Evolutionary conservation across 345 rosid species (phyloP), one percentile per base, ranked within the genome.

Genomic region (Mallotus nudiflorus): DNA sequence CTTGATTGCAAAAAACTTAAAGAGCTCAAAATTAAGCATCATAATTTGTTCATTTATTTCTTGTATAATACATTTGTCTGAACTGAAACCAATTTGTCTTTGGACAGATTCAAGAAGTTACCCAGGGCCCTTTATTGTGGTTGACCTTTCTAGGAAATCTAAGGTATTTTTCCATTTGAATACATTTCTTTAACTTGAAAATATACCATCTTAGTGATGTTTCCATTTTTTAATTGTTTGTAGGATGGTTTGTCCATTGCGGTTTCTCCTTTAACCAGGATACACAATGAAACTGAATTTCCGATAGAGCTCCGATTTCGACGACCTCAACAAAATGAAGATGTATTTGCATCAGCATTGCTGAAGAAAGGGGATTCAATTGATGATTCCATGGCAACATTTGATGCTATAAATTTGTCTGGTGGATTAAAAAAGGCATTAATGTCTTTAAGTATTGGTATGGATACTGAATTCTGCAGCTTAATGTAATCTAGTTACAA

Each of bases 71-170:
- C 14, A 12, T 42, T 9, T 54, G 15, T 27, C 18, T 15, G 27
- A 61, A 61, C 10, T 61, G 65, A 37, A 20, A 48, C 29, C 31
- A 42, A 0, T 52, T 64, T 9, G 11, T 76, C 54, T 69, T 81
- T 76, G 46, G 78, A 58, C 88, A 93, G 98, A 85, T 81, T 86
- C 97, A 69, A 91, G 79, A 83, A 85, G 86, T 78, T 84, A 85
- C 70, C 98, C 97, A 40, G 98, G 98, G 59, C 98, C 98, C 12
- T 84, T 89, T 77, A 46, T 93, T 77, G 88, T 93, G 55, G 85
- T 88, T 68, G 94, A 89, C 75, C 72, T 88, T 76, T 81, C 83
- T 75, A 88, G 88, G 63, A 85, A 77, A 69, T 68, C 81, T 66
- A 91, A 89, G 97, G 98, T 93, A 80, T 58, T 62, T 78, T 61